Evolutionary conservation across 192 early-diverging fungal genomes (phyloP), one percentile per base, ranked within the genome.

Genomic region (Jimgerdemannia lactiflua): DNA sequence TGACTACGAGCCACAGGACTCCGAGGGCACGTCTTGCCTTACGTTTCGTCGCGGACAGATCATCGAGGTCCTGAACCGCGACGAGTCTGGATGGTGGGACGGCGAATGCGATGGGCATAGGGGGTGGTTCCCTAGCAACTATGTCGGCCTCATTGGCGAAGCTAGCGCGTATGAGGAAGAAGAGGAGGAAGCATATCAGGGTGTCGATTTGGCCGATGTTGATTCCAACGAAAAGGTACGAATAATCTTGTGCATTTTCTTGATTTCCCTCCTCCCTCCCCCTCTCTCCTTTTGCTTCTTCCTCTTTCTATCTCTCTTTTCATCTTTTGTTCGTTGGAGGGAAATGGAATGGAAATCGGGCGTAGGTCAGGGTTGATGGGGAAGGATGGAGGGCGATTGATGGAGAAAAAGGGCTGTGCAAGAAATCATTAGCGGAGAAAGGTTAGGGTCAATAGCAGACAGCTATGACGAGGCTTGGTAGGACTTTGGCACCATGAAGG

Each of bases 51-150:
- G 89, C 72, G 95, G 93, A 66, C 93, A 98, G 74, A 86, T 95
- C 74, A 96, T 99, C 78, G 91, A 96, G 78, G 97, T 99, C 3
- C 84, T 96, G n/a, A 93, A 91, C 6, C 91, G 92, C 71, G 91
- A 96, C 43, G 91, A 94, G 75, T 94, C 94, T 0, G 97, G 97
- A 8, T 99, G 97, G 98, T 99, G 98, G 98, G 95, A 97, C 76
- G 98, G 98, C 18, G 71, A 91, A 59, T 91, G 88, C 75, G 86
- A 86, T 42, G 92, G 86, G 65, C 81, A 89, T 73, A 89, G 95
- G 68, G 98, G 98, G 20, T 94, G 95, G 94, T 96, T 96, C 82
- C 95, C 95, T 4, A 92, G 90, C 43, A 95, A 95, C 85, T 95
- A 94, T 85, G 92, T 96, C 41, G 29, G 29, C 29, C 29, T 29